These are phyloP conservation scores for Teratosphaeria gauchensis DNA, from an alignment of 2,329 filamentous ascomycete species.

Conservation along the genomic window DNA sequence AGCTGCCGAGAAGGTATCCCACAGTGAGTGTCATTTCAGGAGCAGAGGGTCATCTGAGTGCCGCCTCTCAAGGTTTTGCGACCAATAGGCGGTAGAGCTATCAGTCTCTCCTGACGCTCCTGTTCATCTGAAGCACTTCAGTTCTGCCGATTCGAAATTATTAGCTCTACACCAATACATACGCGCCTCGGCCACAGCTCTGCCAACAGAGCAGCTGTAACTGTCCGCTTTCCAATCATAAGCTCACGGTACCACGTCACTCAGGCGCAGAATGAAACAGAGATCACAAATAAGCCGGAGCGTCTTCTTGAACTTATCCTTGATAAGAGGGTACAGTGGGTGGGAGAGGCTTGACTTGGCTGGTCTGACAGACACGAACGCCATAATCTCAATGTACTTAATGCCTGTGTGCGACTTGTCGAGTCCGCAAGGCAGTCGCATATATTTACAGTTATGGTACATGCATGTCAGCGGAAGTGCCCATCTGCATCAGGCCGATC, in stretches of 20 bases:
- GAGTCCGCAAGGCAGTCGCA: neutral
- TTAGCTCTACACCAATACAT: neutral
- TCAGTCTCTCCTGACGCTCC: too few relatives aligned
- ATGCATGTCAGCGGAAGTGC: neutral
- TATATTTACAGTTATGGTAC: neutral
- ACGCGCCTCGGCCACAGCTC: constrained; percentile 9
- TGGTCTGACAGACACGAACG: constrained; percentile 55
- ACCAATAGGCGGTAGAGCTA: too few relatives aligned
- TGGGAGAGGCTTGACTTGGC: constrained; percentile 91
- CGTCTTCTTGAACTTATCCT: constrained; percentile 71
- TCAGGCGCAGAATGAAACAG: constrained; percentile 57
- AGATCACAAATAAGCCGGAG: constrained; percentile 99
- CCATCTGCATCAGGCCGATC: too few relatives aligned
- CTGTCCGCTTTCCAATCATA: constrained; percentile 8
- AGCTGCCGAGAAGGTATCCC: too few relatives aligned
- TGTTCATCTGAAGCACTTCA: too few relatives aligned
- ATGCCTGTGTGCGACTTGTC: neutral
- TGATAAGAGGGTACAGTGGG: constrained; percentile 67
- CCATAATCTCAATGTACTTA: neutral
- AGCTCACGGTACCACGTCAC: constrained; percentile 12
- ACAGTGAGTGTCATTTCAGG: too few relatives aligned
- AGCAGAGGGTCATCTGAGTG: too few relatives aligned
- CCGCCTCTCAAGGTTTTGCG: too few relatives aligned
- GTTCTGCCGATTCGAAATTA: neutral
- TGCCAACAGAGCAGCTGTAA: constrained; percentile 10